Conservation (phyloP, 2,329 filamentous ascomycete species). For the Colletotrichum melonis region DNA sequence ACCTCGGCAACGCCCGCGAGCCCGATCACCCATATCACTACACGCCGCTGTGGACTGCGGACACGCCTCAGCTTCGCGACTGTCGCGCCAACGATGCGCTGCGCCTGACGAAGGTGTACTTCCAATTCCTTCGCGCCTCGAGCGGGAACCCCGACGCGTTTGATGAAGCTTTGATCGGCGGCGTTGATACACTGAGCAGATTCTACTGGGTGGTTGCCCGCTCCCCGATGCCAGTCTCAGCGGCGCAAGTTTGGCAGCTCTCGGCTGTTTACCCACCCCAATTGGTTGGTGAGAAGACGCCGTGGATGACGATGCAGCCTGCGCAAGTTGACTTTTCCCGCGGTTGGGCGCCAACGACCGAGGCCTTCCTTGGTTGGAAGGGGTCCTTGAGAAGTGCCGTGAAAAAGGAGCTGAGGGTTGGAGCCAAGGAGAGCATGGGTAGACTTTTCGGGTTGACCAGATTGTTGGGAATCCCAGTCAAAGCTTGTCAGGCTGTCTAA, state of each 20-base stretch:
- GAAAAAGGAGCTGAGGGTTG: conserved; percentile 37
- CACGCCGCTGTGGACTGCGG: conserved; percentile 43
- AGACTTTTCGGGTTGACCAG: conserved; percentile 39
- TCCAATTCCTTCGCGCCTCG: conserved; percentile 42
- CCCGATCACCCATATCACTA: conserved; percentile 44
- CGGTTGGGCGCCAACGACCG: conserved; percentile 1
- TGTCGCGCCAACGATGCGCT: conserved; percentile 47
- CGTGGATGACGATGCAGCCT: conserved; percentile 8
- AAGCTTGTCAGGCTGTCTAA: not conserved
- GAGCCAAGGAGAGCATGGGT: conserved; percentile 40
- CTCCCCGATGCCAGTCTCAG: not conserved
- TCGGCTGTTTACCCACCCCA: conserved; percentile 26
- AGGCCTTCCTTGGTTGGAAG: conserved; percentile 17
- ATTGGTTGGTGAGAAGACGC: conserved; percentile 13
- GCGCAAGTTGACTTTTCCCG: conserved; percentile 11
- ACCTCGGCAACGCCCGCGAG: conserved; percentile 47
- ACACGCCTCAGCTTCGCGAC: conserved; percentile 43
- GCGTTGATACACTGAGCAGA: conserved; percentile 38
- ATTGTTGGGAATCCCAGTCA: conserved; percentile 39
- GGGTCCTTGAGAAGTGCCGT: conserved; percentile 29
- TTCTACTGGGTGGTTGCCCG: conserved; percentile 41
- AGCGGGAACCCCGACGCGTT: conserved; percentile 38
- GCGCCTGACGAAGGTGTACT: conserved; percentile 45
- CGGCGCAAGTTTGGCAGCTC: conserved; percentile 5
- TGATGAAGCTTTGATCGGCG: conserved; percentile 41